Percentiles rank a stretch among this genome's conserved stretches.
Conservation (phyloP, 148 eudicot genomes). For the Rhododendron ovatum region DNA sequence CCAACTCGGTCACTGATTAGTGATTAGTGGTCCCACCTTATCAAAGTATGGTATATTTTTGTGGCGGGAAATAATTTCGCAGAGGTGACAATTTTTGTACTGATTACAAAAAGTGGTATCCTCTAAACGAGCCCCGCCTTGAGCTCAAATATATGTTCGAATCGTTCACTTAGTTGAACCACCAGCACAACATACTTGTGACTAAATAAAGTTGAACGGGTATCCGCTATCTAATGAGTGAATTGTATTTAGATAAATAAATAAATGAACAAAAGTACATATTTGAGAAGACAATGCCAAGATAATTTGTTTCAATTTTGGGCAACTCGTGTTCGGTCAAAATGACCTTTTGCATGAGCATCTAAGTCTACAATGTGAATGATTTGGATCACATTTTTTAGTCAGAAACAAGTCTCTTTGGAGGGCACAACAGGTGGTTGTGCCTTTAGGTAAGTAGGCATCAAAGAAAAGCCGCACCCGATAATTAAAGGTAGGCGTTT, state of each 20-base stretch:
- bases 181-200: neutral
- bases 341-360: neutral
- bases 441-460: too few species aligned
- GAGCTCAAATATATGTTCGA: neutral
- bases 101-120: too few species aligned
- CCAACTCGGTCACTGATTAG: neutral
- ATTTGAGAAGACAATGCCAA: neutral
- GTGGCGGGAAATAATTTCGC: neutral
- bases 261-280: too few species aligned
- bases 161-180: neutral
- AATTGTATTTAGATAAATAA: too few species aligned
- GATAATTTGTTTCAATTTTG: neutral
- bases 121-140: neutral
- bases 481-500: too few species aligned
- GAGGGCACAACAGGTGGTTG: too few species aligned
- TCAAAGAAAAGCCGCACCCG: too few species aligned
- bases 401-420: too few species aligned
- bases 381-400: neutral
- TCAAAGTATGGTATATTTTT: neutral
- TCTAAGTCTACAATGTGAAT: neutral
- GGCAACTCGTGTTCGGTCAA: neutral
- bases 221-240: too few species aligned
- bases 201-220: neutral
- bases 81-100: too few species aligned
- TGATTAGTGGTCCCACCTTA: neutral